A percentile compares a stretch with the other conserved stretches of the same genome.
phyloP scores from a whole-genome alignment of 1,139 yeast species.

The Wickerhamomyces sp. region DNA sequence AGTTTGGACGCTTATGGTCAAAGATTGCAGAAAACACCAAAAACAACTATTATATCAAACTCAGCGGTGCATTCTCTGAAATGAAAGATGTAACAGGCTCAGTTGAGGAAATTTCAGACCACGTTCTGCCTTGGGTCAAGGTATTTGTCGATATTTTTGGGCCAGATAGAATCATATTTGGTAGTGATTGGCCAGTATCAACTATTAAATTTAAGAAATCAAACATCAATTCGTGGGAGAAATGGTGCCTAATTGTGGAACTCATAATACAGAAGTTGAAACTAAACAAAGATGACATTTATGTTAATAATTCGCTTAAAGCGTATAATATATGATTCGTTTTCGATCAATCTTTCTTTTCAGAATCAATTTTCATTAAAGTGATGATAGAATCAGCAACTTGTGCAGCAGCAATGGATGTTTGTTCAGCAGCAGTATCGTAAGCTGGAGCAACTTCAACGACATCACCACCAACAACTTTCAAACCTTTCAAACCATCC shows the following conservation, averaged over 20 bases:
- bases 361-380: slow-evolving; percentile 29
- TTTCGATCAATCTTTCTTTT: not conserved
- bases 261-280: slow-evolving; percentile 7
- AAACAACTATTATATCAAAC: slow-evolving; percentile 32
- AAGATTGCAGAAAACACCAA: slow-evolving; percentile 19
- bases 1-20: slow-evolving; percentile 26
- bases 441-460: slow-evolving; percentile 58
- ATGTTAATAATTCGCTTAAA: slow-evolving; percentile 4
- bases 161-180: slow-evolving; percentile 32
- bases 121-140: slow-evolving; percentile 30
- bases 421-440: slow-evolving; percentile 45
- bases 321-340: slow-evolving; percentile 11
- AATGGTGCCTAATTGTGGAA: slow-evolving; percentile 18
- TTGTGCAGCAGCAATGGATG: slow-evolving; percentile 51
- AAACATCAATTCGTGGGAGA: slow-evolving; percentile 14
- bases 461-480: slow-evolving; percentile 52
- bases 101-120: not conserved
- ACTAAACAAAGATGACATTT: slow-evolving; percentile 5
- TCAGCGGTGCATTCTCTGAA: slow-evolving; percentile 41
- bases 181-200: slow-evolving; percentile 44
- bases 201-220: slow-evolving; percentile 17
- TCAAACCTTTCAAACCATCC: slow-evolving; percentile 44
- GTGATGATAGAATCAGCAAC: slow-evolving; percentile 45
- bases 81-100: slow-evolving; percentile 19
- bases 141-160: slow-evolving; percentile 30